These are phyloP conservation scores for Acidomyces sp. DNA, from an alignment of 495 filamentous ascomycete species.

Conservation along the genomic window DNA sequence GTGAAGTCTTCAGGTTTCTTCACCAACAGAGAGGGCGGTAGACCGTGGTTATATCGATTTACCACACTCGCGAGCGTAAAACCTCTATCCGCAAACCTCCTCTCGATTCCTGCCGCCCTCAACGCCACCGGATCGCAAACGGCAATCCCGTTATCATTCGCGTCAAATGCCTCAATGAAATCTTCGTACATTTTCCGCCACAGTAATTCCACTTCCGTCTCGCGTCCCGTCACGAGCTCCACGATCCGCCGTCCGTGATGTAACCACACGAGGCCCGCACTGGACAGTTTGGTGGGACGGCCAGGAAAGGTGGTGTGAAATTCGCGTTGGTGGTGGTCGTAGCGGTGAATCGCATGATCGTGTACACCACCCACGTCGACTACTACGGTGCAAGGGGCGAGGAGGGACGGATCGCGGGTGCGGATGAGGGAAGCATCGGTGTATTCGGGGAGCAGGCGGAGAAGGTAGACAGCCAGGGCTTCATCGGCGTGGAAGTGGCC, in stretches of 20 bases:
- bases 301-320: conserved; percentile 70
- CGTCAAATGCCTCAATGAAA: conserved; percentile 92
- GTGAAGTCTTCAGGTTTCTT: conserved; percentile 13
- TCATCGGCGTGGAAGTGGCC: conserved; percentile 99
- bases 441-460: conserved; percentile 79
- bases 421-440: conserved; percentile 59
- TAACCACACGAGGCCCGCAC: conserved; percentile 86
- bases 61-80: conserved; percentile 77
- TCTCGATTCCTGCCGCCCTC: conserved; percentile 51
- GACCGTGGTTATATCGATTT: conserved; percentile 59
- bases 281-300: conserved; percentile 74
- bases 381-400: conserved; percentile 78
- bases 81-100: conserved; percentile 66
- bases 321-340: conserved; percentile 92
- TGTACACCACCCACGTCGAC: conserved; percentile 94
- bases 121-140: conserved; percentile 57
- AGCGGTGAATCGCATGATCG: conserved; percentile 58
- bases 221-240: conserved; percentile 48
- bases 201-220: conserved; percentile 53
- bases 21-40: conserved; percentile 23
- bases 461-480: conserved; percentile 92
- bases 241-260: conserved; percentile 83
- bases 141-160: conserved; percentile 89
- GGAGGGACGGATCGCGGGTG: conserved; percentile 67
- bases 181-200: conserved; percentile 83